Conservation (phyloP, 129 eudicot genomes). For the Lactuca sativa region DNA sequence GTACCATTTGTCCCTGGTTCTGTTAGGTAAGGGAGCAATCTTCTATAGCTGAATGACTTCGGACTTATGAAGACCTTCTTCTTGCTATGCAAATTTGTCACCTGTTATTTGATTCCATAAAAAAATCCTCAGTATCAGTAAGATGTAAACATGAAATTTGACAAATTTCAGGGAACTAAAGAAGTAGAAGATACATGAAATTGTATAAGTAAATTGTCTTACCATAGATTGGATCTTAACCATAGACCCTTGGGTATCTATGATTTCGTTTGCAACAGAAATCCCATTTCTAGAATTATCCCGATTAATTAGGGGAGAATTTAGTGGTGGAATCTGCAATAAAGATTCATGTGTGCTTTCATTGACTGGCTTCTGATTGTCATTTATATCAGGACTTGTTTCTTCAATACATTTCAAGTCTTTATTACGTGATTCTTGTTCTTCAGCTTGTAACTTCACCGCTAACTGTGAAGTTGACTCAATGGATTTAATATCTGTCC, state of each 20-base stretch:
- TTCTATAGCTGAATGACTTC: constrained; percentile 60
- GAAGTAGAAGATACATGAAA: neutral
- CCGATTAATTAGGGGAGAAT: constrained; percentile 6
- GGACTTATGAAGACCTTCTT: constrained; percentile 60
- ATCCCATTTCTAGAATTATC: constrained; percentile 45
- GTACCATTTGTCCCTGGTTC: constrained; percentile 43
- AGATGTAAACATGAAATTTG: neutral
- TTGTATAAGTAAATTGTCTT: neutral
- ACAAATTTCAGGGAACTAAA: neutral
- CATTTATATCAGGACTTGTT: constrained; percentile 15
- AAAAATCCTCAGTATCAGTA: neutral
- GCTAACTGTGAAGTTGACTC: constrained; percentile 25
- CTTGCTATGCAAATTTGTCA: constrained; percentile 22
- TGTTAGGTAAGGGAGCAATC: constrained; percentile 59
- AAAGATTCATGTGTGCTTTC: constrained; percentile 24
- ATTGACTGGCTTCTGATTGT: constrained; percentile 18
- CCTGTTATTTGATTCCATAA: constrained; percentile 30
- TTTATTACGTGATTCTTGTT: constrained; percentile 21
- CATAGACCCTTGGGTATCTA: constrained; percentile 10
- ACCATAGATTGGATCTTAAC: constrained; percentile 27
- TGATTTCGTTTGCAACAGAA: constrained; percentile 17
- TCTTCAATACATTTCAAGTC: constrained; percentile 14
- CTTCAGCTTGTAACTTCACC: constrained; percentile 19
- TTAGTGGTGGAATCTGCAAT: constrained; percentile 16
- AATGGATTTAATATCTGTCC: neutral